Evolutionary conservation across 2,329 filamentous ascomycete species (phyloP).

Genomic region (Pezicula rhizophila): DNA sequence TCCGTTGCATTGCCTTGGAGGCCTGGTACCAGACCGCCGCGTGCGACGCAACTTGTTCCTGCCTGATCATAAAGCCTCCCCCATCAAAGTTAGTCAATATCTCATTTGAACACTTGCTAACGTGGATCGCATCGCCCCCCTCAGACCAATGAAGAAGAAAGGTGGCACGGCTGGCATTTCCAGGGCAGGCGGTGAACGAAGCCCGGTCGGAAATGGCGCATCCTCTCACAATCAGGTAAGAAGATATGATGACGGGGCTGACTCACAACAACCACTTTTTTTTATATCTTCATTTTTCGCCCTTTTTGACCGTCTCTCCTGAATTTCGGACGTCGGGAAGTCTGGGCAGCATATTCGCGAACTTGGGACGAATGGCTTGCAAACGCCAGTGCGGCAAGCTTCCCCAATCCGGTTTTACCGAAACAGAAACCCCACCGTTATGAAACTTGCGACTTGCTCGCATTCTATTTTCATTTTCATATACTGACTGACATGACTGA

Average conservation of each 20-base stretch:
- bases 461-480: slow-evolving; percentile 5
- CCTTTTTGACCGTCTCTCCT: background rate
- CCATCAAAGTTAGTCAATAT: background rate
- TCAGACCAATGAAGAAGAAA: slow-evolving; percentile 72
- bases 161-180: slow-evolving; percentile 59
- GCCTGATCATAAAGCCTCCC: slow-evolving; percentile 5
- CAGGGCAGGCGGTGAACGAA: slow-evolving; percentile 57
- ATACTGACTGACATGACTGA: too few relatives aligned
- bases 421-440: slow-evolving; percentile 22
- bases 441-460: slow-evolving; percentile 14
- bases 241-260: slow-evolving; percentile 24
- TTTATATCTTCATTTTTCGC: background rate
- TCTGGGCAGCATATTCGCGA: background rate
- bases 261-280: slow-evolving; percentile 1
- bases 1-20: slow-evolving; percentile 13
- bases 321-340: background rate
- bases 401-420: slow-evolving; percentile 25
- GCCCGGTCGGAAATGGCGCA: slow-evolving; percentile 46
- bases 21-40: background rate
- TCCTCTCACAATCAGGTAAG: slow-evolving; percentile 46
- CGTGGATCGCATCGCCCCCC: background rate
- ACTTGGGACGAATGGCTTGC: slow-evolving; percentile 2
- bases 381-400: slow-evolving; percentile 22
- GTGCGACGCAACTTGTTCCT: too few relatives aligned
- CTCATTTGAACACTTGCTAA: slow-evolving; percentile 1